These are phyloP conservation scores for Biscogniauxia sp. DNA, from an alignment of 2,329 filamentous ascomycete genomes.

Conservation along the genomic window DNA sequence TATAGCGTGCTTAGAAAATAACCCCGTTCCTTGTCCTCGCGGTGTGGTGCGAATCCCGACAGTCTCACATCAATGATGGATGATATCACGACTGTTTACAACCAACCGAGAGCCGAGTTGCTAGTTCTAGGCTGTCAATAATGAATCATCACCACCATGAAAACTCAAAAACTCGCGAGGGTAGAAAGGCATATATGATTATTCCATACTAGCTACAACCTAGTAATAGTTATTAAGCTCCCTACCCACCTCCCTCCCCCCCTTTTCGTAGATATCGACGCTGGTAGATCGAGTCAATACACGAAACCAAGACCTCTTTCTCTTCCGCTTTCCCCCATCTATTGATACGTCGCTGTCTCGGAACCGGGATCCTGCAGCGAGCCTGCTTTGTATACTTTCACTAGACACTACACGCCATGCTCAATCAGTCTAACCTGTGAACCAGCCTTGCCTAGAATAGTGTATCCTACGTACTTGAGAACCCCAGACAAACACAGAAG, in stretches of 20 bases:
- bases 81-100: constrained; percentile 21
- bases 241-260: no score
- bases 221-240: not conserved
- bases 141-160: constrained; percentile 5
- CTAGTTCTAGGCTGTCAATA: constrained; percentile 1
- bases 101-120: not conserved
- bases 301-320: not conserved
- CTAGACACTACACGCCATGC: not conserved
- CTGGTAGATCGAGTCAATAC: not conserved
- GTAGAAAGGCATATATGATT: not conserved
- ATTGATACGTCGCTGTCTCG: not conserved
- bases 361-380: no score
- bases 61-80: not conserved
- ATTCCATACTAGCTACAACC: not conserved
- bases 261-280: not conserved
- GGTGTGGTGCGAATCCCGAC: not conserved
- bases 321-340: not conserved
- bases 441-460: no score
- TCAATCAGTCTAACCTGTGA: not conserved
- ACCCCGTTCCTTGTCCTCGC: no score
- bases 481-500: no score
- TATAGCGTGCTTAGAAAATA: no score
- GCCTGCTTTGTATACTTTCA: not conserved
- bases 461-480: no score
- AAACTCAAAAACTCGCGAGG: not conserved